phyloP scores from a whole-genome alignment of 345 rosid species.

The Sapria himalayana region DNA sequence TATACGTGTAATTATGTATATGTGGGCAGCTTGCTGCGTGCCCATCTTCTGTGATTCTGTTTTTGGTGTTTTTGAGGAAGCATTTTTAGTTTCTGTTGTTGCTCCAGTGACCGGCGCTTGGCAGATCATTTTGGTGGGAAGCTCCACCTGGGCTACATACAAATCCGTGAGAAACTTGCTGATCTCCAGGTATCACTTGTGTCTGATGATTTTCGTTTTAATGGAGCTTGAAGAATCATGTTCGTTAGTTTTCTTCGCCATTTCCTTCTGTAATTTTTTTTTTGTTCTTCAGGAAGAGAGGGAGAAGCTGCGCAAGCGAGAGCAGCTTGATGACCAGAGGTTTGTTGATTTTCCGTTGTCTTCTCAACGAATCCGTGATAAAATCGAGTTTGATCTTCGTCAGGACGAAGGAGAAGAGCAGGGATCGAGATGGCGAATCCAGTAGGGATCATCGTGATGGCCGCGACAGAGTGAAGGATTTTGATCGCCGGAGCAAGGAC shows the following conservation, averaged over 20 bases:
- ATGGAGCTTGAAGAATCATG: neutral
- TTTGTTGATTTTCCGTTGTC: conserved; percentile 6
- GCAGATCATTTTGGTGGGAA: conserved; percentile 99
- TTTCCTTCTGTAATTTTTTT: conserved; percentile 12
- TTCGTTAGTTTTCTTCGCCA: conserved; percentile 5
- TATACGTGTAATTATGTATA: too few species aligned
- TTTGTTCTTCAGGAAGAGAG: conserved; percentile 76
- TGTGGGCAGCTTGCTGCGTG: too few species aligned
- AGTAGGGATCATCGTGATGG: conserved; percentile 49
- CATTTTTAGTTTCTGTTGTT: conserved; percentile 13
- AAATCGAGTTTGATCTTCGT: too few species aligned
- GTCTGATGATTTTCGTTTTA: neutral
- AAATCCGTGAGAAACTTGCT: conserved; percentile 78
- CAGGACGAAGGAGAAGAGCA: conserved; percentile 53
- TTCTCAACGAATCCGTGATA: neutral
- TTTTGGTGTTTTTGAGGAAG: conserved; percentile 8
- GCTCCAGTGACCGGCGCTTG: conserved; percentile 85
- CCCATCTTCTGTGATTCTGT: too few species aligned
- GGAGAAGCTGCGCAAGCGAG: conserved; percentile 45
- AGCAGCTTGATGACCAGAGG: conserved; percentile 36
- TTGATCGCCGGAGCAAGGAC: conserved; percentile 72
- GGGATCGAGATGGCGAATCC: conserved; percentile 32
- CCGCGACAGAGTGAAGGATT: conserved; percentile 68
- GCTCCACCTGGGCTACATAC: conserved; percentile 94
- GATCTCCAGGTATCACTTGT: conserved; percentile 60